Evolutionary conservation across 2,329 filamentous ascomycete species (phyloP), one percentile per base, ranked within the genome.

Genomic region (Fusarium solani-melongenae): DNA sequence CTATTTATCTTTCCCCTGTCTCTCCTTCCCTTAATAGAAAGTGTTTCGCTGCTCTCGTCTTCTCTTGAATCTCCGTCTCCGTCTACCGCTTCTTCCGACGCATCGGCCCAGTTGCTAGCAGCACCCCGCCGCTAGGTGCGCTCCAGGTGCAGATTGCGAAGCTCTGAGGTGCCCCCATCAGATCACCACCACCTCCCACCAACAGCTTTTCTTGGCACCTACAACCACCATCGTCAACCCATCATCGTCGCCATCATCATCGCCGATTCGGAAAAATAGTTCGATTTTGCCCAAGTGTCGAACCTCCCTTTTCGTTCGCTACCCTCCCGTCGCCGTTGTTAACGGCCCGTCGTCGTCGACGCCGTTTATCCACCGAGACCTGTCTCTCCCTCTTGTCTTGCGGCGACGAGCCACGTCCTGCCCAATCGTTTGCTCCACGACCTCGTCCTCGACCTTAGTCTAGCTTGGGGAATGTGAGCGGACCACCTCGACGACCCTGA

Each of bases 401-500:
- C 49, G 64, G 34, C 67, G 36, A 51, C 62, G n/a, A 31, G 63
- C 41, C 56, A 63, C 67, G 49, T 72, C 60, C 64, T 74, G 71
- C 65, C 71, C 71, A 74, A 74, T 72, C 62, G 63, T 66, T 70
- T 49, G 56, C 58, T 73, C 24, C 38, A 65, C 63, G 55, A 64
- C 66, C 58, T 62, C 33, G 46, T 46, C 34, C 60, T 55, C 55
- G 57, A 63, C 33, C 41, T 41, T 39, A 60, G 49, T 49, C 61
- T 68, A 64, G 58, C 55, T 67, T 68, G 53, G 72, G 73, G 76
- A 77, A 78, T 78, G 76, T 75, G 75, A 77, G 62, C 67, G 56
- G 44, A 69, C 72, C 41, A 55, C 59, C 49, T 67, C 70, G 59
- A 63, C 64, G 51, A 74, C 55, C n/a, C 59, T 62, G 57, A 70